Evolutionary conservation across 2,329 filamentous ascomycete species (phyloP).

Genomic region (Cercospora sp.): DNA sequence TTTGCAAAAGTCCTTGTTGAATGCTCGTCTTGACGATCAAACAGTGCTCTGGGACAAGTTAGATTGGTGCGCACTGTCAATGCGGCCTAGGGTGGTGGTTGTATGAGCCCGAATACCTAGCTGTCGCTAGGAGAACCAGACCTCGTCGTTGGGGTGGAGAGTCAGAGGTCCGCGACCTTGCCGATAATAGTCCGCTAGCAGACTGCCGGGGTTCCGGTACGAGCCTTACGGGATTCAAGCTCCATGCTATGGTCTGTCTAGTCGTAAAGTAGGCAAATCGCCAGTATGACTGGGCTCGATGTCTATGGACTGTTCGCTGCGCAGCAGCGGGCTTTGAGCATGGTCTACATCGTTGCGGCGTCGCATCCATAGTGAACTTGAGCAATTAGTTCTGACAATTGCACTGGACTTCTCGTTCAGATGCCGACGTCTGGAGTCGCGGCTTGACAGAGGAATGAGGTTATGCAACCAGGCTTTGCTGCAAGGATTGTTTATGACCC

Average conservation of each 20-base stretch:
- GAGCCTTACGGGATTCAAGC: neutral
- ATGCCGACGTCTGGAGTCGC: no score
- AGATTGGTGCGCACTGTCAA: neutral
- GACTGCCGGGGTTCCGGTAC: neutral
- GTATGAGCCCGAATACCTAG: neutral
- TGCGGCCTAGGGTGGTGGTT: neutral
- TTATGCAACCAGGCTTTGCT: no score
- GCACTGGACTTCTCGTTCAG: neutral
- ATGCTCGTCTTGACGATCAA: neutral
- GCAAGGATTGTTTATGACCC: neutral
- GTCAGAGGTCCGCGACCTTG: neutral
- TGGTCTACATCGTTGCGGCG: no score
- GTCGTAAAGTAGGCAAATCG: neutral
- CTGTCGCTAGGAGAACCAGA: neutral
- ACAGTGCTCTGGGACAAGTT: neutral
- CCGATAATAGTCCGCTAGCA: neutral
- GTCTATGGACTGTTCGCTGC: no score
- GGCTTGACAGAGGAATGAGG: no score
- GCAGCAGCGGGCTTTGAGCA: no score
- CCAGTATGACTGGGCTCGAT: neutral
- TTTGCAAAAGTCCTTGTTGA: neutral
- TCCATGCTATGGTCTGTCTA: no score
- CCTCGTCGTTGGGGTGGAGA: neutral
- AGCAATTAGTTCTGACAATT: no score
- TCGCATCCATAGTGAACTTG: no score